A percentile compares a stretch with the other conserved stretches of the same genome.
These are phyloP conservation scores for Xylaria sp. DNA, from an alignment of 2,329 filamentous ascomycete species.

Conservation along the genomic window DNA sequence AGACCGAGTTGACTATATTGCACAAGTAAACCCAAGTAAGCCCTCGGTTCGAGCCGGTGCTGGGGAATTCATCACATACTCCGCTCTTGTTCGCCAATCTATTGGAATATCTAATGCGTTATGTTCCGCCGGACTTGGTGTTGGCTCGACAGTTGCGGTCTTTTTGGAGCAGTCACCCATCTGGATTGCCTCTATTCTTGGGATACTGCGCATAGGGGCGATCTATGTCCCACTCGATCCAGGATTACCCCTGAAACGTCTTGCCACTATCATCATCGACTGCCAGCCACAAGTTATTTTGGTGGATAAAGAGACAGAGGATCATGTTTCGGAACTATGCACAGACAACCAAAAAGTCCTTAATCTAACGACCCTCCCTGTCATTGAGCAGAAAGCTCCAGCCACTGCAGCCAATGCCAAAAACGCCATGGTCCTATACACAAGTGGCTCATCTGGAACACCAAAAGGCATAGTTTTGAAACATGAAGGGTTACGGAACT, in stretches of 20 bases:
- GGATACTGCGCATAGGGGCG: background rate
- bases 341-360: background rate
- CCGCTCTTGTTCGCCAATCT: too few species aligned
- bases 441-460: background rate
- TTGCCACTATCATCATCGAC: background rate
- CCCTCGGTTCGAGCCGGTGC: too few species aligned
- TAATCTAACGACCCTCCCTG: background rate
- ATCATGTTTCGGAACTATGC: background rate
- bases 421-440: background rate
- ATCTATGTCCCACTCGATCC: background rate
- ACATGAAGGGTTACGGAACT: background rate
- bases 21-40: too few species aligned
- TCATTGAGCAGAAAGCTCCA: background rate
- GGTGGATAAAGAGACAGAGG: background rate
- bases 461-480: constrained; percentile 11
- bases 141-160: background rate
- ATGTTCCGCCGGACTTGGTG: background rate
- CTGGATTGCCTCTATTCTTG: background rate
- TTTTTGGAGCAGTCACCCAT: background rate
- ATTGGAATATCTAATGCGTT: too few species aligned
- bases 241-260: background rate
- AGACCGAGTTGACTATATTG: too few species aligned
- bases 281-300: background rate
- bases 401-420: too few species aligned
- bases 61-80: constrained; percentile 2